Evolutionary conservation across 2,329 filamentous ascomycete genomes (phyloP).

Genomic region (Chrysoporthe deuterocubensis): DNA sequence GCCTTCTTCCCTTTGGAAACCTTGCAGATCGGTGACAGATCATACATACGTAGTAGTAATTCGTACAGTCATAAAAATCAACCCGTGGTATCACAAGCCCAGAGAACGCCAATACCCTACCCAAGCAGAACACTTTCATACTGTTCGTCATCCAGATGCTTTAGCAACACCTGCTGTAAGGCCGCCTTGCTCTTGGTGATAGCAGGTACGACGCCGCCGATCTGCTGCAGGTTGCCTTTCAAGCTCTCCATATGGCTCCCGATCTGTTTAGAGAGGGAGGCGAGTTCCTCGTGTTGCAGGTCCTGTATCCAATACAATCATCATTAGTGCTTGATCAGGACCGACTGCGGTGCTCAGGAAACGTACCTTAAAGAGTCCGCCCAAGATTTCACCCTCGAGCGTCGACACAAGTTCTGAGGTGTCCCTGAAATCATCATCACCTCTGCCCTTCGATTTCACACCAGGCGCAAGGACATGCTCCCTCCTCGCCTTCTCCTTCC

Average conservation of each 20-base stretch:
- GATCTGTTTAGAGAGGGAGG: slow-evolving; percentile 52
- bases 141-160: slow-evolving; percentile 48
- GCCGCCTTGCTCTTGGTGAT: slow-evolving; percentile 53
- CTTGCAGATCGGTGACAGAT: not conserved
- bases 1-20: not conserved
- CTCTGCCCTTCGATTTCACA: slow-evolving; percentile 26
- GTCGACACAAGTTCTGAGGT: slow-evolving; percentile 30
- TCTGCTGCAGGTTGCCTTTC: slow-evolving; percentile 56
- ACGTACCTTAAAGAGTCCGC: slow-evolving; percentile 39
- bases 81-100: not conserved
- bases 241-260: slow-evolving; percentile 62
- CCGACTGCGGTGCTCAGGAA: slow-evolving; percentile 26
- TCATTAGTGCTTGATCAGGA: not conserved
- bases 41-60: not conserved
- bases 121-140: slow-evolving; percentile 56
- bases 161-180: slow-evolving; percentile 52
- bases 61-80: slow-evolving; percentile 10
- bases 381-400: slow-evolving; percentile 7
- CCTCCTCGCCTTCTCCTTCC: slow-evolving; percentile 54
- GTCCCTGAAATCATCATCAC: slow-evolving; percentile 18
- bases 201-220: slow-evolving; percentile 55
- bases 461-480: slow-evolving; percentile 55
- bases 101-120: slow-evolving; percentile 4
- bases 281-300: slow-evolving; percentile 48
- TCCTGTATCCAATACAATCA: slow-evolving; percentile 35